phyloP scores from a whole-genome alignment of 2,329 filamentous ascomycete species.

The Penicillium griseofulvum region DNA sequence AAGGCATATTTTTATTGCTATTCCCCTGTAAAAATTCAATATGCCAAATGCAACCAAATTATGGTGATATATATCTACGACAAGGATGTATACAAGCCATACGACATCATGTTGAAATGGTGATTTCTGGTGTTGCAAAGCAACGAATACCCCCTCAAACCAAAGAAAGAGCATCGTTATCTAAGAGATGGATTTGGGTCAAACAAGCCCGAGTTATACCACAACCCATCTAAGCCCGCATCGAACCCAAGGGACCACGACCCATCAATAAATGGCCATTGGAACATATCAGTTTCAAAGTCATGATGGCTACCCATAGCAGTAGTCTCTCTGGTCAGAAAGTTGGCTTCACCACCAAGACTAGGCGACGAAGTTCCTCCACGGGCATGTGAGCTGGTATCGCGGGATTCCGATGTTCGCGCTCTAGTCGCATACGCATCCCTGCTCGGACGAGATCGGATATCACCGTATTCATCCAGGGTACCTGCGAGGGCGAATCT shows the following conservation, averaged over 20 bases:
- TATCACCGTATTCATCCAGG: slow-evolving; percentile 40
- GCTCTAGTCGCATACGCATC: slow-evolving; percentile 16
- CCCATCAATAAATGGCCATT: slow-evolving; percentile 40
- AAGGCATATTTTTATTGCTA: not conserved
- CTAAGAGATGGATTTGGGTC: slow-evolving; percentile 12
- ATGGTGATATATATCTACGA: not conserved
- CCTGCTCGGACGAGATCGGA: slow-evolving; percentile 29
- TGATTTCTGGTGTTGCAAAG: rapidly evolving
- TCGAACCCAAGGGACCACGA: slow-evolving; percentile 38
- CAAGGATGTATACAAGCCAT: no score
- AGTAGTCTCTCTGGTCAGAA: slow-evolving; percentile 7
- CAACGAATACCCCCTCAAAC: not conserved
- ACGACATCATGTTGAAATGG: not conserved
- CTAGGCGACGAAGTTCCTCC: slow-evolving; percentile 6
- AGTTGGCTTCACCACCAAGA: slow-evolving; percentile 1
- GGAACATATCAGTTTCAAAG: slow-evolving; percentile 36
- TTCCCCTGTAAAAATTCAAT: rapidly evolving
- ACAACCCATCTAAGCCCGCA: slow-evolving; percentile 31
- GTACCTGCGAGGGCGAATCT: slow-evolving; percentile 34
- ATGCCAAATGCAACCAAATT: not conserved
- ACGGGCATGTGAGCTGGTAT: slow-evolving; percentile 5
- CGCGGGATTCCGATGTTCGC: slow-evolving; percentile 11
- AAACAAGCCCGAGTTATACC: slow-evolving; percentile 24
- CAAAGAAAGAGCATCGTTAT: not conserved
- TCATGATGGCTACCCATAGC: slow-evolving; percentile 20